These are phyloP conservation scores for Chlorella sp. DNA, from an alignment of 139 green algal species.

Conservation along the genomic window DNA sequence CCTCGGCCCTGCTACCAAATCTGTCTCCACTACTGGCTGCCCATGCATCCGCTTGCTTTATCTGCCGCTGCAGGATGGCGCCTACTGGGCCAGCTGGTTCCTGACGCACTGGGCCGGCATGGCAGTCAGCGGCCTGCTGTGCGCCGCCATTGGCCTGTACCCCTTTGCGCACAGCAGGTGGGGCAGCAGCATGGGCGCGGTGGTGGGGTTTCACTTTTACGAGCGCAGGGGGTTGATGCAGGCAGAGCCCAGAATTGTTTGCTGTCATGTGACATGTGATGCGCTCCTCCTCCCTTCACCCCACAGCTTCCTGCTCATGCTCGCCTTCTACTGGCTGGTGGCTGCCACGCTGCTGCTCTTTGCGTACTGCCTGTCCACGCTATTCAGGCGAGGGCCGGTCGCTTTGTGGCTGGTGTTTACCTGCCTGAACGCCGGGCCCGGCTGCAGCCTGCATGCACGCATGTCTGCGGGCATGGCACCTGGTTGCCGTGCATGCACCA, in stretches of 20 bases:
- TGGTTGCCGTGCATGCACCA: too few species aligned
- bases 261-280: too few species aligned
- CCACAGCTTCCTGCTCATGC: slow-evolving; percentile 55
- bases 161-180: slow-evolving; percentile 57
- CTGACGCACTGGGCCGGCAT: slow-evolving; percentile 72
- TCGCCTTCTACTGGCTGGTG: slow-evolving; percentile 75
- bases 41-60: too few species aligned
- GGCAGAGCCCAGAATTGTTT: too few species aligned
- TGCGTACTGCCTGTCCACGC: slow-evolving; percentile 71
- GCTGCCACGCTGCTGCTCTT: slow-evolving; percentile 71
- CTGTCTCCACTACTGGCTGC: too few species aligned
- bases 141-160: slow-evolving; percentile 62
- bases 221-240: too few species aligned
- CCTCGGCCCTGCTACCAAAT: too few species aligned
- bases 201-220: too few species aligned
- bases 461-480: too few species aligned
- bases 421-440: too few species aligned
- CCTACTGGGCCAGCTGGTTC: slow-evolving; percentile 79
- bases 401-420: too few species aligned
- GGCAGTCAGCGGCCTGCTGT: slow-evolving; percentile 65
- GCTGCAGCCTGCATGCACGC: too few species aligned
- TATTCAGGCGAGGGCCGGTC: slow-evolving; percentile 60
- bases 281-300: neutral
- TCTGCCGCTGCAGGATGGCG: slow-evolving; percentile 49
- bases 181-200: neutral